These are phyloP conservation scores for Penicillium brevicompactum DNA, from an alignment of 2,329 filamentous ascomycete genomes.

Conservation along the genomic window DNA sequence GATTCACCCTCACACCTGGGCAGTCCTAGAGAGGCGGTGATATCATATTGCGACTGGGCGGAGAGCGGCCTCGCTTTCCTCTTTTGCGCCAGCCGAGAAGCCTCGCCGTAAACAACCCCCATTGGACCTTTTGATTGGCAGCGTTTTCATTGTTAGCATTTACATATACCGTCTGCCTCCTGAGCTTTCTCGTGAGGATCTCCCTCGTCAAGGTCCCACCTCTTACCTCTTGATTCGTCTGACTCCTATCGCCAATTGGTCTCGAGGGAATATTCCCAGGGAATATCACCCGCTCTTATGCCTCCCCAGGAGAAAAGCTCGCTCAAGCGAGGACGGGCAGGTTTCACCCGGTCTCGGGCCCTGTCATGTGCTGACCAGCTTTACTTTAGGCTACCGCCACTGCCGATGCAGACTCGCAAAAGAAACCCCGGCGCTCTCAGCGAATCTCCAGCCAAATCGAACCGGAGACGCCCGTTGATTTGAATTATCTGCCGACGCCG, in stretches of 20 bases:
- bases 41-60: too few relatives aligned
- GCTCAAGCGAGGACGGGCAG: constrained; percentile 78
- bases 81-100: too few relatives aligned
- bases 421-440: constrained; percentile 81
- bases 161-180: too few relatives aligned
- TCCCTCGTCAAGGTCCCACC: background rate
- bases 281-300: constrained; percentile 29
- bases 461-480: constrained; percentile 63
- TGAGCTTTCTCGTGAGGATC: too few relatives aligned
- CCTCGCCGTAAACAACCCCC: too few relatives aligned
- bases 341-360: constrained; percentile 31
- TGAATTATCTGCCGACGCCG: constrained; percentile 77
- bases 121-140: too few relatives aligned
- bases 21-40: too few relatives aligned
- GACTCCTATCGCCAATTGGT: constrained; percentile 16
- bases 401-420: constrained; percentile 62
- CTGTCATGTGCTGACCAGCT: constrained; percentile 24
- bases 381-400: constrained; percentile 65
- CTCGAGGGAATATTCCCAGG: constrained; percentile 11
- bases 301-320: constrained; percentile 72
- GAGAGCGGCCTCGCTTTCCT: too few relatives aligned
- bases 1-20: too few relatives aligned
- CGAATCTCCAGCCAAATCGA: constrained; percentile 65
- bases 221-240: background rate
- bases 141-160: too few relatives aligned